Evolutionary conservation across 345 rosid species (phyloP).

Genomic region (Eucalyptus tenuipes): DNA sequence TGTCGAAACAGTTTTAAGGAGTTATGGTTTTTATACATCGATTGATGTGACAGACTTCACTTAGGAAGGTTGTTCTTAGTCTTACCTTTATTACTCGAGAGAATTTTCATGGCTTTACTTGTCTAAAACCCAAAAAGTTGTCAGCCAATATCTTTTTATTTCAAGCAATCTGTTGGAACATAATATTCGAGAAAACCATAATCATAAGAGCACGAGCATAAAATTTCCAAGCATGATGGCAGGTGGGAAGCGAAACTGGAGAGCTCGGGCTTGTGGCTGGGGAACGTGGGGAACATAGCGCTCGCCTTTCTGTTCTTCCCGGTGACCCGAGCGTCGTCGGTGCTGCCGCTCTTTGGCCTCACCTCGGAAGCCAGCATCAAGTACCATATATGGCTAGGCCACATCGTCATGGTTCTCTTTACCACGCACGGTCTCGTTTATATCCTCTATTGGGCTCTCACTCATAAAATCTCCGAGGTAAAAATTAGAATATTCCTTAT

Average conservation of each 20-base stretch:
- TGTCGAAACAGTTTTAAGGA: background rate
- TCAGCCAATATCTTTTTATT: background rate
- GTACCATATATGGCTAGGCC: slow-evolving; percentile 91
- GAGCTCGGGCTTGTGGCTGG: slow-evolving; percentile 17
- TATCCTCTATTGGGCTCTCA: slow-evolving; percentile 29
- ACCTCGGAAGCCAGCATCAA: slow-evolving; percentile 81
- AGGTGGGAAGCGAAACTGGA: slow-evolving; percentile 10
- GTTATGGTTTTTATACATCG: background rate
- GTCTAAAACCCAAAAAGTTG: background rate
- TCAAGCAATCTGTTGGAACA: background rate
- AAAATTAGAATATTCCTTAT: background rate
- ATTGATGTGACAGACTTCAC: too few relatives aligned
- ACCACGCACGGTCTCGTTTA: slow-evolving; percentile 53
- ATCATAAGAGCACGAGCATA: too few relatives aligned
- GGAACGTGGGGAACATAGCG: slow-evolving; percentile 51
- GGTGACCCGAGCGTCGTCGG: slow-evolving; percentile 75
- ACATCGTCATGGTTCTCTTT: slow-evolving; percentile 47
- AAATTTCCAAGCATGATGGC: background rate
- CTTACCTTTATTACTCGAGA: background rate
- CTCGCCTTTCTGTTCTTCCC: slow-evolving; percentile 62
- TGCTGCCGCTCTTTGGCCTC: slow-evolving; percentile 51
- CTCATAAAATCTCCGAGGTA: slow-evolving; percentile 36
- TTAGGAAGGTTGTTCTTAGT: background rate
- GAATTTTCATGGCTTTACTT: background rate
- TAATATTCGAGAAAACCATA: background rate